Base-by-base conservation (phyloP, 129 eudicot species). In the Ambrosia trifida region DNA sequence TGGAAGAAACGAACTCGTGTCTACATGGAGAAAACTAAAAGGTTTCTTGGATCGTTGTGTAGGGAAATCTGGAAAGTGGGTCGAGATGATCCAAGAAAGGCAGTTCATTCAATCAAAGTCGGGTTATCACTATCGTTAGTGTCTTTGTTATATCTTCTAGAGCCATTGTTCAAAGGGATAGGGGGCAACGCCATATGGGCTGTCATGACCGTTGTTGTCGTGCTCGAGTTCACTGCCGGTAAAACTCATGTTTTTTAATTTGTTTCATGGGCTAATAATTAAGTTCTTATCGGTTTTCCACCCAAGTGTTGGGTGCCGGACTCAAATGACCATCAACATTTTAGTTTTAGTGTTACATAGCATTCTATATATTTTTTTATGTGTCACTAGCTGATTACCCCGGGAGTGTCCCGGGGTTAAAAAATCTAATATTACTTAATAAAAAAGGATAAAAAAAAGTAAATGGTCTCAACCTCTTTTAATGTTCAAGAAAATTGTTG, bases 151-250 rank as follows among this genome's bases (percentile, higher is more conserved):
- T 82, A 77, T 54, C 73, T 77, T 53, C 62, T 77, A 13, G 82
- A 77, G 38, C 85, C 85, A 8, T 63, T 82, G 33, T 82, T 72
- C 67, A 53, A 77, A 40, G 85, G 79, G 61, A 47, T 77, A 11
- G 85, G 82, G 8, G 58, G 64, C 51, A 82, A 77, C 14, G 77
- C 73, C 4, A 77, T 82, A 14, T 82, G 85, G 85, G 82, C 85
- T 67, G 79, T 82, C 59, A 72, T 82, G 69, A 82, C 85, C 30
- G 82, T 82, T 35, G 74, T 82, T 6, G 79, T 82, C 6, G 82
- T 82, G 57, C 85, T 82, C 8, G 85, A 82, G 65, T 82, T 82
- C 85, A 82, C 82, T 10, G 82, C 82, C 0, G 85, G 85, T 82
- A 72, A 28, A 58, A 38, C 20, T 35, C 40, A 13, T 14, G 20